Evolutionary conservation across 495 filamentous ascomycete species (phyloP).

Genomic region (Neurospora sublineolata): DNA sequence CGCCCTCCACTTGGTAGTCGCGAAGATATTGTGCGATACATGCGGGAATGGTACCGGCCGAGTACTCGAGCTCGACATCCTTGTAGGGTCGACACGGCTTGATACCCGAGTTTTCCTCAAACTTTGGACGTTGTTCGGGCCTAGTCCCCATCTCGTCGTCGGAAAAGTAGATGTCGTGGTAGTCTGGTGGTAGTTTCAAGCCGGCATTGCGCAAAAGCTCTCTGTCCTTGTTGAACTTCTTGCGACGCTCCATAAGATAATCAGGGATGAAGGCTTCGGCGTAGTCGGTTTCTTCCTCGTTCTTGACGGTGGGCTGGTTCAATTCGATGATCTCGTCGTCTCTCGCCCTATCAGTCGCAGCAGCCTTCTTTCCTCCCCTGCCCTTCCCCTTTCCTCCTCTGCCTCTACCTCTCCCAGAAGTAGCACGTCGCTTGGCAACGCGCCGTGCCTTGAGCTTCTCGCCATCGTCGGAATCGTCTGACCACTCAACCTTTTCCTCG

Average conservation of each 20-base stretch:
- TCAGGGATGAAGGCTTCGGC: conserved; percentile 28
- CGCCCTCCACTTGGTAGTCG: conserved; percentile 82
- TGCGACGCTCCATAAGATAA: conserved; percentile 41
- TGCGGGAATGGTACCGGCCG: conserved; percentile 77
- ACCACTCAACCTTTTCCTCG: conserved; percentile 30
- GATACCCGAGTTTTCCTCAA: conserved; percentile 41
- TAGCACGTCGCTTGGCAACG: conserved; percentile 14
- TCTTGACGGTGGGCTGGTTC: conserved; percentile 8
- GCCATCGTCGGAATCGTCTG: conserved; percentile 23
- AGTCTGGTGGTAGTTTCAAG: conserved; percentile 67
- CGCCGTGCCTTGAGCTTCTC: conserved; percentile 18
- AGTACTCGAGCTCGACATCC: conserved; percentile 63
- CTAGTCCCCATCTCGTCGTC: conserved; percentile 61
- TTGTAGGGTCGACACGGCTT: conserved; percentile 56
- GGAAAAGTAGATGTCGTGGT: conserved; percentile 74
- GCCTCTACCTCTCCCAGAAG: conserved; percentile 10
- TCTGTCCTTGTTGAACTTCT: conserved; percentile 44
- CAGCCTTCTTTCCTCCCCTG: background rate
- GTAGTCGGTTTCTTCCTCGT: conserved; percentile 15
- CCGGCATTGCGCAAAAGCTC: conserved; percentile 54
- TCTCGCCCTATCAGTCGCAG: background rate
- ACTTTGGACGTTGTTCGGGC: conserved; percentile 57
- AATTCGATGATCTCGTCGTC: conserved; percentile 1
- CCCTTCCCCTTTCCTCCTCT: conserved; percentile 16
- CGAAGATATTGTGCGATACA: conserved; percentile 87